Evolutionary conservation across 2,329 filamentous ascomycete genomes (phyloP).

Genomic region (Ceratocystis smalleyi): DNA sequence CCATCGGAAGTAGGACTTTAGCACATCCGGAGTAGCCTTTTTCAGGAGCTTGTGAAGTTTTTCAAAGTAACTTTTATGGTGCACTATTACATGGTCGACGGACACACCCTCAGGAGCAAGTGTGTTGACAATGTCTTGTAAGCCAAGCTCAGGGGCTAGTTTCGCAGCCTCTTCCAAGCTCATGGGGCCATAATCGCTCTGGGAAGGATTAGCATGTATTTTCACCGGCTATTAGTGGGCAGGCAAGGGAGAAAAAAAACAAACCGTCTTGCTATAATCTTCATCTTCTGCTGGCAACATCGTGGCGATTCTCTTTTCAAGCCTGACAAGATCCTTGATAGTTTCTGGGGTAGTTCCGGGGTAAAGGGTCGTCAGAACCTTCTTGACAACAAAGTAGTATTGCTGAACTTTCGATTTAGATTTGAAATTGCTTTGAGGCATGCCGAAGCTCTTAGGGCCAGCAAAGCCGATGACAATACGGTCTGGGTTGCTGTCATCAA

Average conservation of each 20-base stretch:
- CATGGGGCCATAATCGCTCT: constrained; percentile 24
- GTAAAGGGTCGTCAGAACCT: constrained; percentile 23
- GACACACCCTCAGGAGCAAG: constrained; percentile 24
- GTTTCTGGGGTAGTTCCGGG: constrained; percentile 26
- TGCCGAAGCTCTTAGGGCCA: constrained; percentile 37
- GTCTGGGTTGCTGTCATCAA: constrained; percentile 31
- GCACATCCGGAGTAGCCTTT: constrained; percentile 35
- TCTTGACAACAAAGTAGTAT: constrained; percentile 28
- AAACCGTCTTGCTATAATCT: too few species aligned
- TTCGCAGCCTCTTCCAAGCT: constrained; percentile 38
- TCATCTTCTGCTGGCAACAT: constrained; percentile 30
- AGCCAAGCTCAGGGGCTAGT: constrained; percentile 40
- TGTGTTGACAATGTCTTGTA: constrained; percentile 36
- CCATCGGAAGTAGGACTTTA: constrained; percentile 51
- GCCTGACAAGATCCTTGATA: constrained; percentile 32
- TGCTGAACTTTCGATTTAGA: constrained; percentile 36
- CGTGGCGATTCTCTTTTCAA: constrained; percentile 46
- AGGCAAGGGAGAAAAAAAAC: too few species aligned
- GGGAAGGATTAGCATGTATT: too few species aligned
- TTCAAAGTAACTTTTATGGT: constrained; percentile 44
- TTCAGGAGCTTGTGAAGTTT: constrained; percentile 41
- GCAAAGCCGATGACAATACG: constrained; percentile 25
- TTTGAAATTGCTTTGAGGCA: constrained; percentile 46
- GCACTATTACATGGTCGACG: constrained; percentile 40
- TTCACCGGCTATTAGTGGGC: too few species aligned